These are phyloP conservation scores for Kodamaea jinghongensis DNA, from an alignment of 805 yeast genomes.

Conservation along the genomic window DNA sequence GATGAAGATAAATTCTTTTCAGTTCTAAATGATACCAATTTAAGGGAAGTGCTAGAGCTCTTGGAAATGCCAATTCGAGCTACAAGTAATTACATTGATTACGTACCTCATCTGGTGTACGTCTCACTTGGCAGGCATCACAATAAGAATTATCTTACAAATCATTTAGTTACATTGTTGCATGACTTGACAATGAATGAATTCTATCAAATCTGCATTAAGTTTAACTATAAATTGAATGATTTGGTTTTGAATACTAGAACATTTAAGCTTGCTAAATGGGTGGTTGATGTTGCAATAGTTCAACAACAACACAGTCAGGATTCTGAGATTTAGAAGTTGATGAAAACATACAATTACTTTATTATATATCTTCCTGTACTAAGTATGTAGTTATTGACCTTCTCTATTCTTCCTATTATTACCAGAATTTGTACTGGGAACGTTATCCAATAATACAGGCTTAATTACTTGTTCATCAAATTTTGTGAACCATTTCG, in stretches of 20 bases:
- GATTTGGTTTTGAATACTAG: slow-evolving; percentile 62
- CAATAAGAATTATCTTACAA: slow-evolving; percentile 13
- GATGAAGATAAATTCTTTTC: slow-evolving; percentile 61
- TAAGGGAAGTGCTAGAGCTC: slow-evolving; percentile 57
- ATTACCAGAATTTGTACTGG: slow-evolving; percentile 6
- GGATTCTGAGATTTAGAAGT: neutral
- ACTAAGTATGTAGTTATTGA: neutral
- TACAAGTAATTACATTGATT: slow-evolving; percentile 35
- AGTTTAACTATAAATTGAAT: slow-evolving; percentile 60
- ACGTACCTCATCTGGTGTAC: slow-evolving; percentile 46
- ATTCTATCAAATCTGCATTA: slow-evolving; percentile 61
- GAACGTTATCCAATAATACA: slow-evolving; percentile 63
- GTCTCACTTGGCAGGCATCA: slow-evolving; percentile 25
- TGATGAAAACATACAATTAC: neutral
- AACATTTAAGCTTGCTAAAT: slow-evolving; percentile 65
- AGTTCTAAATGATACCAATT: slow-evolving; percentile 44
- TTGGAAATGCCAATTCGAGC: slow-evolving; percentile 57
- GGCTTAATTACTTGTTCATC: slow-evolving; percentile 95
- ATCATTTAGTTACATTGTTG: slow-evolving; percentile 49
- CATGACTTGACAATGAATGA: slow-evolving; percentile 65
- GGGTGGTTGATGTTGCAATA: slow-evolving; percentile 66
- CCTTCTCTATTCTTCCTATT: slow-evolving; percentile 7
- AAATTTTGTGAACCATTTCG: slow-evolving; percentile 88
- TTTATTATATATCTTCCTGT: too few species aligned
- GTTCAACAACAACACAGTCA: slow-evolving; percentile 42